These are phyloP conservation scores for Candida sithepensis DNA, from an alignment of 805 yeast genomes.

Conservation along the genomic window DNA sequence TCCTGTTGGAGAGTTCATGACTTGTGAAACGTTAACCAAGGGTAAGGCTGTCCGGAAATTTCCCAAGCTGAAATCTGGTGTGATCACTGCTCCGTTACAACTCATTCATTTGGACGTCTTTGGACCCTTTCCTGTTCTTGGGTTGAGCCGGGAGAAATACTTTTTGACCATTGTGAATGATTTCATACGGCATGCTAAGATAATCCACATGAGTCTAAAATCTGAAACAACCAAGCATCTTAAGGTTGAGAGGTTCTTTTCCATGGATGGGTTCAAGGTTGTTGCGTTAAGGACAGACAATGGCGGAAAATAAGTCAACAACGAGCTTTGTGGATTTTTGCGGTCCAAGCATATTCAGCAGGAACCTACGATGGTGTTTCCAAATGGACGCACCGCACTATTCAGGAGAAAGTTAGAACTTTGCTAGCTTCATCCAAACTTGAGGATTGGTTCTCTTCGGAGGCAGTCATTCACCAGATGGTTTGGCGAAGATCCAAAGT, in stretches of 20 bases:
- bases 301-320: neutral
- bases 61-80: neutral
- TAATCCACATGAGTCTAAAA: neutral
- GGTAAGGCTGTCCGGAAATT: neutral
- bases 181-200: neutral
- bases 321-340: neutral
- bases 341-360: no score
- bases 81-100: constrained; percentile 1
- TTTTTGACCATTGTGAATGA: constrained; percentile 11
- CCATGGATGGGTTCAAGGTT: neutral
- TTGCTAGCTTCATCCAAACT: neutral
- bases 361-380: no score
- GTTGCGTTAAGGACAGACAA: neutral
- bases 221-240: neutral
- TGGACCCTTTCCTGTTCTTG: constrained; percentile 9
- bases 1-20: no score
- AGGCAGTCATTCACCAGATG: neutral
- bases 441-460: neutral
- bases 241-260: neutral
- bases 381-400: no score
- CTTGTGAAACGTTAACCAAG: neutral
- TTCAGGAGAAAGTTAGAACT: no score
- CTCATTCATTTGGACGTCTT: constrained; percentile 3
- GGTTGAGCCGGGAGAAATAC: constrained; percentile 2
- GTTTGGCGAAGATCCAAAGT: neutral